These are phyloP conservation scores for Reutealis trisperma DNA, from an alignment of 345 rosid species.

Conservation along the genomic window DNA sequence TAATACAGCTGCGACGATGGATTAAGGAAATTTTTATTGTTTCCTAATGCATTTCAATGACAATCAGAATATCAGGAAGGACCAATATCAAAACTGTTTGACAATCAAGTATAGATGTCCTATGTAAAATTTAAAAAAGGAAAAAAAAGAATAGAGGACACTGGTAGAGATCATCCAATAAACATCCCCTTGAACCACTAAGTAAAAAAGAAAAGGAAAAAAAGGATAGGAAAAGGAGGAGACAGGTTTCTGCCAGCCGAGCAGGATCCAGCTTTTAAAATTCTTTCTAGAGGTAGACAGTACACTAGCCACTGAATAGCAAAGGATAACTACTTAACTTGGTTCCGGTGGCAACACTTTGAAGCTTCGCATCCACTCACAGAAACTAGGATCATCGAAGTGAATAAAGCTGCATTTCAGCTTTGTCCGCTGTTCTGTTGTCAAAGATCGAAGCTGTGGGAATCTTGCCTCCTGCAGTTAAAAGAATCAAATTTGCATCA, in stretches of 20 bases:
- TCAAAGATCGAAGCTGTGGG: slow-evolving; percentile 70
- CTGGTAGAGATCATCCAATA: neutral
- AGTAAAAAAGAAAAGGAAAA: neutral
- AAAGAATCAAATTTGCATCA: slow-evolving; percentile 9
- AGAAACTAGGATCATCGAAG: slow-evolving; percentile 89
- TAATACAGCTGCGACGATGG: too few relatives aligned
- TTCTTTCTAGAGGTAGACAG: neutral
- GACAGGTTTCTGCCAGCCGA: neutral
- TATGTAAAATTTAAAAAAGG: neutral
- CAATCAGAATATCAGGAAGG: neutral
- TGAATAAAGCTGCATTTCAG: slow-evolving; percentile 81
- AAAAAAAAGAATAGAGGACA: neutral
- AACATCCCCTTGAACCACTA: neutral
- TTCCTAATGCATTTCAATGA: neutral
- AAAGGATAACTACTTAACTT: neutral
- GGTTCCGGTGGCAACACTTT: slow-evolving; percentile 54
- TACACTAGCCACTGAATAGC: slow-evolving; percentile 2
- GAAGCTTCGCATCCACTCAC: slow-evolving; percentile 88
- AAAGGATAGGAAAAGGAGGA: too few relatives aligned
- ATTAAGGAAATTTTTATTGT: neutral
- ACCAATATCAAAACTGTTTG: neutral
- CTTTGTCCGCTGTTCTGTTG: slow-evolving; percentile 63
- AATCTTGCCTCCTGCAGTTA: slow-evolving; percentile 85
- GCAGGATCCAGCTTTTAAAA: neutral
- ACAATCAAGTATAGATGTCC: neutral